Conservation (phyloP, 1,284 basidiomycete species). For the Vanrija pseudolonga region DNA sequence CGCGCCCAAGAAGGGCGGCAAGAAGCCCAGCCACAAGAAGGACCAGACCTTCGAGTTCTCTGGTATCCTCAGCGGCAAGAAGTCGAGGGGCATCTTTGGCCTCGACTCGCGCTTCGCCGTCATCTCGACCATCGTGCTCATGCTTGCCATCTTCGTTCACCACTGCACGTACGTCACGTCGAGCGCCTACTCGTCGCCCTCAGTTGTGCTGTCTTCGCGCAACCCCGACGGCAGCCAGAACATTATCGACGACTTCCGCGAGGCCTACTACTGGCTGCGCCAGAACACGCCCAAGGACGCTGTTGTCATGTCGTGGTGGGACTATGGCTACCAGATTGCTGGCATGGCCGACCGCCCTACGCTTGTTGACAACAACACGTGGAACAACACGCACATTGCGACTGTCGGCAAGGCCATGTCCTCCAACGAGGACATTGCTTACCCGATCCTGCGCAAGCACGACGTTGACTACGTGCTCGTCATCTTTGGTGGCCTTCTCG, state of each 20-base stretch:
- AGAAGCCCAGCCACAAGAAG: constrained; percentile 62
- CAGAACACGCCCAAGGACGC: constrained; percentile 90
- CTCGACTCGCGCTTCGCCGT: constrained; percentile 78
- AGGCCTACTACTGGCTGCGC: constrained; percentile 99
- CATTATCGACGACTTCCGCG: constrained; percentile 99
- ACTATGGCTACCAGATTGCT: constrained; percentile 99
- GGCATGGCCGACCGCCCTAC: constrained; percentile 86
- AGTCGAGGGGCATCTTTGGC: constrained; percentile 69
- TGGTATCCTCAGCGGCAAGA: constrained; percentile 25
- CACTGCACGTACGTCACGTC: constrained; percentile 98
- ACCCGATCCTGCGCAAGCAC: constrained; percentile 93
- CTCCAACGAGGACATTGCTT: constrained; percentile 86
- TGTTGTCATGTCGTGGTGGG: constrained; percentile 99
- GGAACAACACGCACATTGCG: constrained; percentile 99
- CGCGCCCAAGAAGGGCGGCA: constrained; percentile 49
- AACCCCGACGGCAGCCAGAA: constrained; percentile 82
- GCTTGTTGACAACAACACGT: constrained; percentile 98
- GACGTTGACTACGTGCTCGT: constrained; percentile 97
- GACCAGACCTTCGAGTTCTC: constrained; percentile 37
- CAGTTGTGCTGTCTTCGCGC: constrained; percentile 83
- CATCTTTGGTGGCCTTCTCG: constrained; percentile 94
- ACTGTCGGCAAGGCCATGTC: constrained; percentile 98
- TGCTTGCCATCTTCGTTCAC: constrained; percentile 84
- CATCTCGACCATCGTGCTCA: constrained; percentile 67
- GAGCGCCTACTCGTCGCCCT: constrained; percentile 93